These are phyloP conservation scores for Bolboschoenoplectus hybrid DNA, from an alignment of 202 grass and related monocot species.

Conservation along the genomic window DNA sequence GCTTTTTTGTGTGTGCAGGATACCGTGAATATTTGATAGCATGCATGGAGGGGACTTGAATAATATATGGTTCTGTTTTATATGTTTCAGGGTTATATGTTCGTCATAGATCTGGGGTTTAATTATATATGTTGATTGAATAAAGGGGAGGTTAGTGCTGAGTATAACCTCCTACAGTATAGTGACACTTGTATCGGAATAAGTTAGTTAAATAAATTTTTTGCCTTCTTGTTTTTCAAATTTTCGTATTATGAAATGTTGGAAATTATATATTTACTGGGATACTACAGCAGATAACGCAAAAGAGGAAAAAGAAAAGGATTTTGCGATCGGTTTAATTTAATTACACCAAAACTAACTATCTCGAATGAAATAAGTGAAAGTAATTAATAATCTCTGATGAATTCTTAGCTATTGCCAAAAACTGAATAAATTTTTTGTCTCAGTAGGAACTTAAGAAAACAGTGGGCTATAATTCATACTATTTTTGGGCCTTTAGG, in stretches of 20 bases:
- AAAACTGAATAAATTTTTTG: too few relatives aligned
- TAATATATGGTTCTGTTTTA: neutral
- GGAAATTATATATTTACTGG: neutral
- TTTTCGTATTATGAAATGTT: neutral
- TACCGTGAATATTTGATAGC: constrained; percentile 16
- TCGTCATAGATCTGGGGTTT: neutral
- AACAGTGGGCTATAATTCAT: too few relatives aligned
- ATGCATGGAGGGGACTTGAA: neutral
- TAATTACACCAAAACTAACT: neutral
- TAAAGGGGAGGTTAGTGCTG: neutral
- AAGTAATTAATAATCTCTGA: too few relatives aligned
- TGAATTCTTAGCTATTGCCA: too few relatives aligned
- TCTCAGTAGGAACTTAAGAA: too few relatives aligned
- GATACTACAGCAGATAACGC: neutral
- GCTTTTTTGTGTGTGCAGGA: neutral
- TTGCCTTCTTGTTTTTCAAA: neutral
- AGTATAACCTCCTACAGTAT: neutral
- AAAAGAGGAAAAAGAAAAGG: neutral
- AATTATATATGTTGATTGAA: neutral
- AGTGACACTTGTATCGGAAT: neutral
- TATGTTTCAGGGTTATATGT: neutral
- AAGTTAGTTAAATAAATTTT: constrained; percentile 21
- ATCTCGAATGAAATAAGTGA: too few relatives aligned
- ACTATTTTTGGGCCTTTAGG: too few relatives aligned
- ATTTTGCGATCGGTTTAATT: neutral